Percentiles rank a stretch among this genome's conserved stretches.
phyloP scores from a whole-genome alignment of 768 basidiomycete genomes.

The Mycena kentingensis region DNA sequence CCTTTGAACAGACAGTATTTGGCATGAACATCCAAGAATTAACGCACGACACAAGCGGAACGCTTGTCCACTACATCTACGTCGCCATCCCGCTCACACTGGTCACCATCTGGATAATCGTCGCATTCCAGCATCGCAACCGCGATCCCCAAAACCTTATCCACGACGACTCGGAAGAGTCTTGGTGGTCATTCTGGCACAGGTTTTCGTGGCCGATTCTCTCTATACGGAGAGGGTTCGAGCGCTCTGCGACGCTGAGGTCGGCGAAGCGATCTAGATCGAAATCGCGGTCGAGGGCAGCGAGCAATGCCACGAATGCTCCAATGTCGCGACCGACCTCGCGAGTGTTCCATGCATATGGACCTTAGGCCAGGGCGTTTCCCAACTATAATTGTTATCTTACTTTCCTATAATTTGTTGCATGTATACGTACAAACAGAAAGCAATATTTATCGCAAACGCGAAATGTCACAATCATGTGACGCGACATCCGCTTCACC shows the following conservation, averaged over 20 bases:
- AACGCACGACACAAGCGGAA: constrained; percentile 30
- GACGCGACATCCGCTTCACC: constrained; percentile 10
- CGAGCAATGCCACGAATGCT: too few species aligned
- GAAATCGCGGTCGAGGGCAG: too few species aligned
- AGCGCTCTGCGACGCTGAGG: too few species aligned
- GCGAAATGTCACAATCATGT: too few species aligned
- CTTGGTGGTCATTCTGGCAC: not conserved
- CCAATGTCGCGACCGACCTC: too few species aligned
- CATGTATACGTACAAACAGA: too few species aligned
- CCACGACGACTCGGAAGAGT: constrained; percentile 2
- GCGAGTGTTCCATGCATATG: too few species aligned
- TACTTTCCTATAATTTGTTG: too few species aligned
- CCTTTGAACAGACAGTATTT: constrained; percentile 43
- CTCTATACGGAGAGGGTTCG: not conserved
- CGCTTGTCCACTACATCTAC: constrained; percentile 41
- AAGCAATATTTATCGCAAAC: too few species aligned
- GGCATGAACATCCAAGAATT: constrained; percentile 59
- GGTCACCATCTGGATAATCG: constrained; percentile 47
- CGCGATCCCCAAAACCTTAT: constrained; percentile 6
- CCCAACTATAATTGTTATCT: too few species aligned
- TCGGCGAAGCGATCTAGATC: too few species aligned
- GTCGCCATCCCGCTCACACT: constrained; percentile 43
- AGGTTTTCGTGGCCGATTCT: constrained; percentile 4
- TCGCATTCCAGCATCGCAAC: constrained; percentile 45
- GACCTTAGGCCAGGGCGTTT: too few species aligned